Evolutionary conservation across 2,329 filamentous ascomycete genomes (phyloP).

Genomic region (Fusarium sp.): DNA sequence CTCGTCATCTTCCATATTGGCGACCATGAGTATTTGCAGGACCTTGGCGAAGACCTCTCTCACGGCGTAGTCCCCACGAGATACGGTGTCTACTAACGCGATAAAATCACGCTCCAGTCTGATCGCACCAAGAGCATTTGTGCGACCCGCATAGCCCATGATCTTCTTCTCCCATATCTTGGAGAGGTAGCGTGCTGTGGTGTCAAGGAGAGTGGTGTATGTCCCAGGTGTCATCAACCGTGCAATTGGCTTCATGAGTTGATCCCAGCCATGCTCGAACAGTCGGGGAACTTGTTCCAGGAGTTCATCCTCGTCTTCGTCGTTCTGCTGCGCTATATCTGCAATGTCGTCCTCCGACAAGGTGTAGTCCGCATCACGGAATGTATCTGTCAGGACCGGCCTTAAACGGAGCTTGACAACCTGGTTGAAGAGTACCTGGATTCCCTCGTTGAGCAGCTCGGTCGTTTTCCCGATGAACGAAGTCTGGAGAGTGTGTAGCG

Average conservation of each 20-base stretch:
- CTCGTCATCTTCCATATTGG: constrained; percentile 96
- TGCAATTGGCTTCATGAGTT: constrained; percentile 83
- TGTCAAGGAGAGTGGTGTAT: constrained; percentile 78
- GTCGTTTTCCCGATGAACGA: constrained; percentile 80
- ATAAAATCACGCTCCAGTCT: constrained; percentile 86
- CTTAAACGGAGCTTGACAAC: constrained; percentile 87
- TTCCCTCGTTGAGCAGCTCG: constrained; percentile 84
- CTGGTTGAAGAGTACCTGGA: constrained; percentile 86
- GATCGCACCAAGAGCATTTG: constrained; percentile 83
- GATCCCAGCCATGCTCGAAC: constrained; percentile 87
- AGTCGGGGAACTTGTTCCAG: constrained; percentile 78
- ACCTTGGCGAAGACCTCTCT: constrained; percentile 81
- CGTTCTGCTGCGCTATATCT: constrained; percentile 63
- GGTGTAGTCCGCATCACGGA: constrained; percentile 90
- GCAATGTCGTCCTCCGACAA: constrained; percentile 69
- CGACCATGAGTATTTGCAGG: constrained; percentile 82
- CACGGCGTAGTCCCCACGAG: constrained; percentile 77
- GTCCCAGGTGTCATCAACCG: constrained; percentile 83
- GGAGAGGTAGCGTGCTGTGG: constrained; percentile 78
- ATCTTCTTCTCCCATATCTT: constrained; percentile 87
- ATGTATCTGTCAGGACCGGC: constrained; percentile 85
- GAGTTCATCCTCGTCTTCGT: constrained; percentile 62
- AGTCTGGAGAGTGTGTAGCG: constrained; percentile 73
- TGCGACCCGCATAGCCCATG: constrained; percentile 79
- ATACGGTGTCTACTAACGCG: constrained; percentile 74